Base-by-base conservation (phyloP, 192 early-diverging fungal species). In the Coemansia sp. region DNA sequence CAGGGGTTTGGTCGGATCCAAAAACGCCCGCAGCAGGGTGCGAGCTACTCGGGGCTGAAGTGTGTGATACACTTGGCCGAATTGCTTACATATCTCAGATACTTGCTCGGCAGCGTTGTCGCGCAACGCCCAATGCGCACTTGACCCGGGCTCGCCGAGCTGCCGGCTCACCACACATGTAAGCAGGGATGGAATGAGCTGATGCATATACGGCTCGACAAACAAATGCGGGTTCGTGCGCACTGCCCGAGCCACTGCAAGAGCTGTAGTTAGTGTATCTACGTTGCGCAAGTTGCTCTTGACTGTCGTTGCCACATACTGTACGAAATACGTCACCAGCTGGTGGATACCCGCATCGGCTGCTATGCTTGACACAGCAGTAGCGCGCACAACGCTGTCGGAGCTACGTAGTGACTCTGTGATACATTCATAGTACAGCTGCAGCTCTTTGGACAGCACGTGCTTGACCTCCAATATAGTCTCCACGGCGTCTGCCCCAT, bases 121-220 rank as follows among this genome's bases (percentile, higher is more conserved):
- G 8, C 98, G 93, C 41, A 96, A 75, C 5, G 84, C 57, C 90
- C 92, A 96, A 72, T 98, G 96, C 21, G 93, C 88, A 23, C 84
- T 74, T 0, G 82, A 67, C 29, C 86, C 84, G 50, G 67, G 70
- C 50, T 88, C 86, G 27, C 90, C 88, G 23, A 99, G 76, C 27
- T 86, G 73, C 62, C 93, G 93, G 62, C 89, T 89, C 7, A 98
- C 93, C 24, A 97, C 77, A 64, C 94, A 98, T 12, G 98, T 94
- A 48, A 99, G 75, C 35, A 98, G 87, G 4, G 89, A 86, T 11
- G 96, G 96, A 47, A 98, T 90, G 8, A 99, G 81, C 86, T 97
- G 94, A 74, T 99, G 96, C 39, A 99, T 63, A 45, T 98, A 94
- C 53, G 97, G 94, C 66, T 99, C 97, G 4, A 95, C 77, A 84